Conservation (phyloP, 108 stramenopile species). For the Nannochloropsis oceanica region DNA sequence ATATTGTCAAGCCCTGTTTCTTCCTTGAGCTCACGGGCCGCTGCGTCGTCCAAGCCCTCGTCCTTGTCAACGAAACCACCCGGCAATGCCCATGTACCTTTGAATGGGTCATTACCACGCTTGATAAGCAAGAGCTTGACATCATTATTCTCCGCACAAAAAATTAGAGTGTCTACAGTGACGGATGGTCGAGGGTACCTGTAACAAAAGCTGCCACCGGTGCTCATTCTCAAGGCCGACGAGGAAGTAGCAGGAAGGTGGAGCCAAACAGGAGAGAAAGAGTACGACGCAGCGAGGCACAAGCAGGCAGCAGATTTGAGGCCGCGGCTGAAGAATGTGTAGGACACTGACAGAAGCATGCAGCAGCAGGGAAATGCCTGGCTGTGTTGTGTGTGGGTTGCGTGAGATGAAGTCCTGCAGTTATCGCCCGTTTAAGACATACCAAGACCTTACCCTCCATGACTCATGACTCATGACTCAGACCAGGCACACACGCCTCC, state of each 20-base stretch:
- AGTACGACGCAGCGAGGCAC: background rate
- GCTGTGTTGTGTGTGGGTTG: too few species aligned
- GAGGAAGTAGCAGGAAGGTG: background rate
- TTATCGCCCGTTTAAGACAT: too few species aligned
- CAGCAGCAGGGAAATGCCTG: too few species aligned
- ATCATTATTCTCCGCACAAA: background rate
- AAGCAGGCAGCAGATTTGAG: background rate
- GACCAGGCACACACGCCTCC: too few species aligned
- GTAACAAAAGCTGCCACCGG: background rate
- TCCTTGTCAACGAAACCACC: conserved; percentile 24
- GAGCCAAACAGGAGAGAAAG: background rate
- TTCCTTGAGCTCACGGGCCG: conserved; percentile 11
- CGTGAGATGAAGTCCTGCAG: too few species aligned
- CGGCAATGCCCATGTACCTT: conserved; percentile 16
- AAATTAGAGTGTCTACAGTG: conserved; percentile 20
- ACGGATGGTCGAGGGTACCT: conserved; percentile 17
- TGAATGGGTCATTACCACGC: conserved; percentile 24
- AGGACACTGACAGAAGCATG: too few species aligned
- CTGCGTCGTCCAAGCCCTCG: conserved; percentile 13
- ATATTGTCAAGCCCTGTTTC: conserved; percentile 4
- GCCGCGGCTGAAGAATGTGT: background rate
- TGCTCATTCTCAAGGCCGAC: background rate
- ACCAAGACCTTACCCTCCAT: too few species aligned
- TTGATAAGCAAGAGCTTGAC: conserved; percentile 11
- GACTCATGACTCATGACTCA: too few species aligned